Conservation (phyloP, 257 asterid species). For the Solanum clarkiae region DNA sequence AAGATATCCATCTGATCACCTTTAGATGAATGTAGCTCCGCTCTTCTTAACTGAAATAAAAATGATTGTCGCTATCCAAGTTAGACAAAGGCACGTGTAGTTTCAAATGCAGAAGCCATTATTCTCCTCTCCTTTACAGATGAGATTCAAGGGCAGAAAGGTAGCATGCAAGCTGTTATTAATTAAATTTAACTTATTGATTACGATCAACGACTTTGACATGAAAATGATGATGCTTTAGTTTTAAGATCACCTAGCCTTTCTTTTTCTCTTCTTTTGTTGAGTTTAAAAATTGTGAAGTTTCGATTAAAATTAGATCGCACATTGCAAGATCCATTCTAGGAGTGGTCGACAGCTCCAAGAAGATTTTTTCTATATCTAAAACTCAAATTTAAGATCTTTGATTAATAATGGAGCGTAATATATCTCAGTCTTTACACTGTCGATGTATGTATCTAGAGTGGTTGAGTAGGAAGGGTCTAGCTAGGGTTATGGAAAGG, state of each 20-base stretch:
- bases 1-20: too few species aligned
- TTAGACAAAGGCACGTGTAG: conserved; percentile 1
- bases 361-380: too few species aligned
- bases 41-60: conserved; percentile 8
- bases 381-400: too few species aligned
- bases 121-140: neutral
- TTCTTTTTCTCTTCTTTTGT: neutral
- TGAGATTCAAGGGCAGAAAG: neutral
- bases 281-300: neutral
- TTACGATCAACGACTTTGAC: neutral
- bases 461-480: neutral
- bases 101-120: neutral
- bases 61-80: conserved; percentile 17
- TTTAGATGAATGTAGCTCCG: too few species aligned
- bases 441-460: too few species aligned
- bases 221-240: neutral
- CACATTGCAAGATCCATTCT: too few species aligned
- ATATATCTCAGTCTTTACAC: too few species aligned
- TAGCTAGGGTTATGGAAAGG: neutral
- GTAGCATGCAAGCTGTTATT: neutral
- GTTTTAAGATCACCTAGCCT: neutral
- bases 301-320: too few species aligned
- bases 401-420: too few species aligned
- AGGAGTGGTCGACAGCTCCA: too few species aligned
- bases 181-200: neutral